Evolutionary conservation across 1,139 yeast genomes (phyloP), one percentile per base, ranked within the genome.

Genomic region (Blastobotrys malaysiensis): DNA sequence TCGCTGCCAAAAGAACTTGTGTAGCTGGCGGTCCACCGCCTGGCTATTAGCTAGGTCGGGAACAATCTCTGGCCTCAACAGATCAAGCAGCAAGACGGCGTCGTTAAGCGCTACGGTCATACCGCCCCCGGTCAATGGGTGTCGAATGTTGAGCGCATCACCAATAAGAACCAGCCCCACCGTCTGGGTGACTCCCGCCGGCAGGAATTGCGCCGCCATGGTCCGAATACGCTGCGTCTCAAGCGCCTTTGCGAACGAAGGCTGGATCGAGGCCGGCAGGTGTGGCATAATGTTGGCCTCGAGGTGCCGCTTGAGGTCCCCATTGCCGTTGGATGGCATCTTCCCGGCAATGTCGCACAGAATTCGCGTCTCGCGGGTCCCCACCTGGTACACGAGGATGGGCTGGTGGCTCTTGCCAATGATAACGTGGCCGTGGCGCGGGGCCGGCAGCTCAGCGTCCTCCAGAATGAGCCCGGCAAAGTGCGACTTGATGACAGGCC

Each of bases 101-200:
- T 93, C 99, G 67, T 84, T 87, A 58, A 95, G 76, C 0, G 97
- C 98, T 47, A 93, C 99, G 9, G 98, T 91, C 99, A 93, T 93
- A 57, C 99, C 99, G 57, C 99, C 99, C 48, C 99, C 99, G 1
- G 99, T 93, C 59, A 93, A 78, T 18, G 99, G 99, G 70, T 93
- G 99, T 68, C 99, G 81, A 97, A 93, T 93, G 70, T 93, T 93
- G 65, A 91, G 78, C 1, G 99, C 89, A 69, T 93, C 99, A 45
- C 99, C 99, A 49, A 93, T 69, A 63, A 93, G 78, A 46, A 93
- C 76, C 53, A 90, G 74, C n/a, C 99, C 99, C 14, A 83, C 83
- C 49, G 81, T 77, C 18, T 76, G 76, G 63, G 81, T 82, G 51
- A 78, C 76, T 57, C 80, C 76, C 0, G 97, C 97, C 7, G 96